Evolutionary conservation across 2,329 filamentous ascomycete species (phyloP).

Genomic region (Alternaria triticimaculans): DNA sequence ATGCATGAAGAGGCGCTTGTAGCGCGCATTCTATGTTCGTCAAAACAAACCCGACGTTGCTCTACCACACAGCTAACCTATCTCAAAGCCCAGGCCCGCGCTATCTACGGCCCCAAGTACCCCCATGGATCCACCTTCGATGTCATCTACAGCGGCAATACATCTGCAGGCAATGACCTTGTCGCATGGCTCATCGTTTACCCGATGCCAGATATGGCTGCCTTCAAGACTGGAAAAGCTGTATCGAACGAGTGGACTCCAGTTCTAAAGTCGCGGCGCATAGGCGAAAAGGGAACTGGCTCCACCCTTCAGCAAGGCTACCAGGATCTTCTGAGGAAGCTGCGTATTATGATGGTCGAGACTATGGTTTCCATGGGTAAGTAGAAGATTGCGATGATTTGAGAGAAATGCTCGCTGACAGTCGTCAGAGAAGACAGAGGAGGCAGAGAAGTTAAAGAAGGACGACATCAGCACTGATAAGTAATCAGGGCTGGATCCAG

Average conservation of each 20-base stretch:
- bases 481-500: not conserved
- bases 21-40: not conserved
- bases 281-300: too few relatives aligned
- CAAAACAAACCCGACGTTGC: too few relatives aligned
- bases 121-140: not conserved
- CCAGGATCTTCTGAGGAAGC: not conserved
- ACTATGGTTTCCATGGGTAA: not conserved
- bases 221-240: not conserved
- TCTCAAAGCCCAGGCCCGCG: not conserved
- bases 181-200: not conserved
- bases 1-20: not conserved
- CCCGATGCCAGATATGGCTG: accelerated
- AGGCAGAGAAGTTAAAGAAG: not conserved
- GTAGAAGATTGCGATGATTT: not conserved
- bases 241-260: not conserved
- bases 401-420: not conserved
- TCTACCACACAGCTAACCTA: too few relatives aligned
- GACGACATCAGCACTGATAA: not conserved
- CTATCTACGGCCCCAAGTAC: not conserved
- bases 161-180: too few relatives aligned
- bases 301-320: too few relatives aligned
- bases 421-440: not conserved
- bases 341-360: not conserved
- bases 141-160: not conserved
- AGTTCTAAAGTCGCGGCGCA: not conserved